Percentiles rank a stretch among this genome's conserved stretches.
Evolutionary conservation across 1,284 basidiomycete genomes (phyloP).

Genomic region (Cutaneotrichosporon sp.): DNA sequence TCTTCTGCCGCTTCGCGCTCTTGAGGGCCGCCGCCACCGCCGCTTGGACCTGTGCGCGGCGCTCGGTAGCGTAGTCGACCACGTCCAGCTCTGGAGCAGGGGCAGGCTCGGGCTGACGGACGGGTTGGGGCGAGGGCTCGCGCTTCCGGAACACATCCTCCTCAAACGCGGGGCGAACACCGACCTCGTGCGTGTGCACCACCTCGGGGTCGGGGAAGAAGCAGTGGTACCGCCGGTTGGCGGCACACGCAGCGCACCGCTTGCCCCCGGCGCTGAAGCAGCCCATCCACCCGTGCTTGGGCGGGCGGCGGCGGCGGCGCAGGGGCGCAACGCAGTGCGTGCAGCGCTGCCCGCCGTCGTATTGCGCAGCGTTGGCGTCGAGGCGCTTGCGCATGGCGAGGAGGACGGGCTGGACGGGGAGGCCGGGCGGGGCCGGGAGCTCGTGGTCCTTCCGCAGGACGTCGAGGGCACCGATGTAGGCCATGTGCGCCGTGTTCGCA

Average conservation of each 20-base stretch:
- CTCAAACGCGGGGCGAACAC: neutral
- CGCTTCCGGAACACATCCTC: neutral
- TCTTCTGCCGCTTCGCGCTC: too few relatives aligned
- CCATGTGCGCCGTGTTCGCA: neutral
- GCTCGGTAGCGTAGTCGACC: too few relatives aligned
- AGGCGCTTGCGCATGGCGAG: slow-evolving; percentile 2
- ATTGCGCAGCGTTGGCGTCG: neutral
- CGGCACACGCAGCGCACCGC: neutral
- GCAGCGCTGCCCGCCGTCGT: neutral
- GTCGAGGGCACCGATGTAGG: neutral
- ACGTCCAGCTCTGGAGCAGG: too few relatives aligned
- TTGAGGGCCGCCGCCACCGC: too few relatives aligned
- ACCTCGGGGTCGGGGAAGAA: slow-evolving; percentile 1
- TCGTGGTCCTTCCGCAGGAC: neutral
- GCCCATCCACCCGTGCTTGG: neutral
- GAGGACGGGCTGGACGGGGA: neutral
- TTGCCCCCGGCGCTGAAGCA: neutral
- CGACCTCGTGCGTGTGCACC: neutral
- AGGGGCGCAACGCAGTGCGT: neutral
- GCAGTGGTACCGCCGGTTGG: neutral
- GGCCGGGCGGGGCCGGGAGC: neutral
- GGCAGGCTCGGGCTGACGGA: too few relatives aligned
- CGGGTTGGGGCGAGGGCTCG: too few relatives aligned
- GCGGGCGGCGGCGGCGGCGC: neutral
- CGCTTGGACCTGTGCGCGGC: too few relatives aligned